Evolutionary conservation across 306 rosid species (phyloP).

Genomic region (Rubus parviflorus): DNA sequence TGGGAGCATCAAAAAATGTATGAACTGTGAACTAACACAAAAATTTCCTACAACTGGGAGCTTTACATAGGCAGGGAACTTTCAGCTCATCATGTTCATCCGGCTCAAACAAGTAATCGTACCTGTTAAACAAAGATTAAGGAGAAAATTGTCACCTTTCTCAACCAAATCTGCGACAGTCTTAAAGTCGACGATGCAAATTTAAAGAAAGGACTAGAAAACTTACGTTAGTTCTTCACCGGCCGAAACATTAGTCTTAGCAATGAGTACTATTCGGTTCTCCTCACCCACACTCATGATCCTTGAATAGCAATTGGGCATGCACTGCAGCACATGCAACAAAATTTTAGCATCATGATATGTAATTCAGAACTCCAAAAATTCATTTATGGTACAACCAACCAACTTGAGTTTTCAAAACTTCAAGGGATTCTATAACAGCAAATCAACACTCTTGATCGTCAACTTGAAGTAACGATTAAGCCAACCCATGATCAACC

Average conservation of each 20-base stretch:
- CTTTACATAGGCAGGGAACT: constrained; percentile 88
- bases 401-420: neutral
- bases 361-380: neutral
- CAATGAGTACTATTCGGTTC: constrained; percentile 88
- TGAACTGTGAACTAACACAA: constrained; percentile 56
- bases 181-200: no score
- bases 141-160: neutral
- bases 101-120: constrained; percentile 91
- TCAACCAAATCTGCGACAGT: neutral
- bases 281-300: constrained; percentile 72
- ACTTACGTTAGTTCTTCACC: constrained; percentile 91
- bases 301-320: constrained; percentile 96
- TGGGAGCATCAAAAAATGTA: constrained; percentile 21
- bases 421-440: no score
- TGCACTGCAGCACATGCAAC: constrained; percentile 66
- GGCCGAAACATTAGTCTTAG: constrained; percentile 71
- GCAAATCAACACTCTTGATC: neutral
- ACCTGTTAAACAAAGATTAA: constrained; percentile 48
- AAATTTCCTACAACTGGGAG: constrained; percentile 74
- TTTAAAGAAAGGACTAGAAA: neutral
- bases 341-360: constrained; percentile 6
- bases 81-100: constrained; percentile 80
- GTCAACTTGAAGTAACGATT: neutral
- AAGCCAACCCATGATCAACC: neutral
- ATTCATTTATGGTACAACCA: neutral